Evolutionary conservation across 1,284 basidiomycete genomes (phyloP), one percentile per base, ranked within the genome.

Genomic region (Trichosporon coremiiforme): DNA sequence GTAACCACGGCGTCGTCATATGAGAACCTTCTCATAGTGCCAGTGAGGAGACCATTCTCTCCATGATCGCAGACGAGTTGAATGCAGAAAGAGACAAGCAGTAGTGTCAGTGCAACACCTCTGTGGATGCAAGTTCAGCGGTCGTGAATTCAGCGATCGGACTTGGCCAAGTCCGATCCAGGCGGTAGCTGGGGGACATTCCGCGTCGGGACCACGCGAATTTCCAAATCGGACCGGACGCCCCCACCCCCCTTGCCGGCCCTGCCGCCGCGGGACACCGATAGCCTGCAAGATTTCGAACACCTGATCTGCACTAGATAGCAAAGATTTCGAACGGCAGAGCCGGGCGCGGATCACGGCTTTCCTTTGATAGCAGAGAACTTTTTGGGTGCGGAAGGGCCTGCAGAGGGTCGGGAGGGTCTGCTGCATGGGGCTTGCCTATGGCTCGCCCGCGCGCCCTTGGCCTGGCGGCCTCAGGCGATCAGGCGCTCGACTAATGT

Each of bases 151-250:
- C 55, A 60, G 55, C 55, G 55, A 60, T 60, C 55, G 55, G 55
- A 60, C 55, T 60, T 60, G 55, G 55, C 55, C 55, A 60, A 31
- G 55, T 60, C 55, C 55, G 55, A 60, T 60, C 55, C 25, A 25
- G 25, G 25, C 25, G 25, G 25, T 25, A 25, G 25, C 25, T 13
- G 31, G 15, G 13, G 4, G 17, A 60, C 55, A 60, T 60, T 60
- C 55, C 55, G 55, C 55, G 31, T 60, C 55, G 55, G 55, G 20
- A 3, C 47, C 47, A 60, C 7, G 31, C n/a, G 29, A 60, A 60
- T 60, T 31, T 60, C 55, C 55, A 60, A 60, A 60, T 50, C 47
- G 53, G 53, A 31, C 53, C 35, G 35, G 35, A 36, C 35, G 35
- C 35, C 22, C 7, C 22, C 53, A 25, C 55, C 15, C 29, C 55